phyloP scores from a whole-genome alignment of 495 filamentous ascomycete species.

The Penicillium antarcticum region DNA sequence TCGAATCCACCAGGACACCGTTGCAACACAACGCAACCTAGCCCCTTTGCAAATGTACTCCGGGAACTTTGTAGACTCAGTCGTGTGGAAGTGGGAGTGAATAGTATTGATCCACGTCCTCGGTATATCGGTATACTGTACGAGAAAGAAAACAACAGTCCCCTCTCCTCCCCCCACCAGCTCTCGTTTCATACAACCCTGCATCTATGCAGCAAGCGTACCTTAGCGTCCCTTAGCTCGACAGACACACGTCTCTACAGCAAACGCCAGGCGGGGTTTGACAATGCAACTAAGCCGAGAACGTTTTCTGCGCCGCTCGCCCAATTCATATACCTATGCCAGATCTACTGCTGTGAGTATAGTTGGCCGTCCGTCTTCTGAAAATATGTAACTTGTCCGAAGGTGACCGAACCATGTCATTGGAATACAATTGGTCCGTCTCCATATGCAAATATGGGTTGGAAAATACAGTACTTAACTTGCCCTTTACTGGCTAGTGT shows the following conservation, averaged over 20 bases:
- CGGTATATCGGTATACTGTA: no score
- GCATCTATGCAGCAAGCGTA: not conserved
- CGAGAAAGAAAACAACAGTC: no score
- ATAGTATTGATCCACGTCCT: no score
- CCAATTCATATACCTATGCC: constrained; percentile 3
- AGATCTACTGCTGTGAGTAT: constrained; percentile 9
- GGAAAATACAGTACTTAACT: not conserved
- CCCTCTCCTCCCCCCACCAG: not conserved
- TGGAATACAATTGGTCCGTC: constrained; percentile 3
- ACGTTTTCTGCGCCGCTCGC: constrained; percentile 12
- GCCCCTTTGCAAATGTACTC: not conserved
- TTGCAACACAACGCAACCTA: constrained; percentile 6
- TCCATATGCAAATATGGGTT: constrained; percentile 5
- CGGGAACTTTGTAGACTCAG: not conserved
- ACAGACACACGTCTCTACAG: not conserved
- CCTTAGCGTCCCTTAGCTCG: not conserved
- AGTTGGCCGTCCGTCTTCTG: constrained; percentile 11
- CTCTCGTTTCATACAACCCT: constrained; percentile 7
- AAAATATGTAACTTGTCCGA: constrained; percentile 12
- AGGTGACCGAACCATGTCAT: constrained; percentile 14
- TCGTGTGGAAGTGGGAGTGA: not conserved
- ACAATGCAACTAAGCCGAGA: constrained; percentile 6
- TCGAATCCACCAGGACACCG: constrained; percentile 10
- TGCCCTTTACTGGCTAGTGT: not conserved
- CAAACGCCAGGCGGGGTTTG: not conserved